Evolutionary conservation across 176 grass and related monocot species (phyloP).

Genomic region (Carex kokanica): DNA sequence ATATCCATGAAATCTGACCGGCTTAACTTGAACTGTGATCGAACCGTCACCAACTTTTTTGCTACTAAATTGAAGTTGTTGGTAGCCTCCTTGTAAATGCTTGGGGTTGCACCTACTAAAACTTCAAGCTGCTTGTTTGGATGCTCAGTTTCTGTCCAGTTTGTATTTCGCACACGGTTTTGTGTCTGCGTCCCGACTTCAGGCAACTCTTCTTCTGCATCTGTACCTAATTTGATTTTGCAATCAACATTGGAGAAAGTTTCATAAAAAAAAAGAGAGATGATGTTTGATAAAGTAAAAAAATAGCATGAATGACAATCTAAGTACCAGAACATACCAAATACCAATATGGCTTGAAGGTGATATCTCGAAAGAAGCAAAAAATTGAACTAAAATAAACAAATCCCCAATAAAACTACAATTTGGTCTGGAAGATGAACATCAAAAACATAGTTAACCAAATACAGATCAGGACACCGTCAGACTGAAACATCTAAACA

Average conservation of each 20-base stretch:
- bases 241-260: too few relatives aligned
- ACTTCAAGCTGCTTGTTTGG: background rate
- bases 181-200: background rate
- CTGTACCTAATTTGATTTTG: background rate
- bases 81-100: slow-evolving; percentile 14
- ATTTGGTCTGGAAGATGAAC: background rate
- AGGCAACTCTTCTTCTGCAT: background rate
- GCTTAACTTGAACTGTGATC: slow-evolving; percentile 11
- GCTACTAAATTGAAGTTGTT: background rate
- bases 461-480: background rate
- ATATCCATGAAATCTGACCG: slow-evolving; percentile 15
- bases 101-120: background rate
- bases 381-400: background rate
- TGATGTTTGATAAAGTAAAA: background rate
- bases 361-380: background rate
- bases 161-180: background rate
- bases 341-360: background rate
- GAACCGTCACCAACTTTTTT: slow-evolving; percentile 7
- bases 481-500: background rate
- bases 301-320: background rate
- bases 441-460: background rate
- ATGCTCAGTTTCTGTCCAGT: background rate
- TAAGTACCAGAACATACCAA: background rate
- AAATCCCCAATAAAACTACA: background rate
- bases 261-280: background rate